These are phyloP conservation scores for Fusarium albidum DNA, from an alignment of 2,329 filamentous ascomycete genomes.

Conservation along the genomic window DNA sequence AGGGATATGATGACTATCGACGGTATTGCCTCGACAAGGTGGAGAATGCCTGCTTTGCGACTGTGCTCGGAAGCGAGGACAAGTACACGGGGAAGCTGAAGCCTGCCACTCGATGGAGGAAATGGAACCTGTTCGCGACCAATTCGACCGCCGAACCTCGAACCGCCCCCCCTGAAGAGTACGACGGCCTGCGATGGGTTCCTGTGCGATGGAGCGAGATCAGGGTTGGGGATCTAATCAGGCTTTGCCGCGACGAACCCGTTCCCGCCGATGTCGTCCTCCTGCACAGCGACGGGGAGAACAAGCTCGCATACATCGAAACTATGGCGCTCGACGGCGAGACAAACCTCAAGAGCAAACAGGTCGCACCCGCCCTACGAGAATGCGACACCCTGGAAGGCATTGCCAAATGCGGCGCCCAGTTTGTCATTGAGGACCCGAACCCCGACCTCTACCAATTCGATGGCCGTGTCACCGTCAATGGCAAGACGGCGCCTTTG, in stretches of 20 bases:
- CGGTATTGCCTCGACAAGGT: conserved; percentile 82
- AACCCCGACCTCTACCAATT: conserved; percentile 82
- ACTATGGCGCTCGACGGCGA: conserved; percentile 87
- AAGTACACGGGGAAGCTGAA: conserved; percentile 42
- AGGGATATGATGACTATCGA: conserved; percentile 86
- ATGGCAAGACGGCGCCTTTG: conserved; percentile 69
- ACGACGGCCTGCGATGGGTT: conserved; percentile 64
- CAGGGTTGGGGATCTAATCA: conserved; percentile 59
- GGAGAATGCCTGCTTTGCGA: conserved; percentile 71
- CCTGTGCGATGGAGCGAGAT: conserved; percentile 54
- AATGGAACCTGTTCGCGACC: conserved; percentile 46
- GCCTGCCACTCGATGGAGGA: conserved; percentile 32
- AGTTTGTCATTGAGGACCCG: conserved; percentile 78
- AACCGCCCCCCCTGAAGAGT: conserved; percentile 64
- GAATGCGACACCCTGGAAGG: conserved; percentile 62
- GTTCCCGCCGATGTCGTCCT: conserved; percentile 86
- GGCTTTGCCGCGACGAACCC: conserved; percentile 72
- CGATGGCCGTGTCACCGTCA: conserved; percentile 71
- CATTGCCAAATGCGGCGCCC: conserved; percentile 63
- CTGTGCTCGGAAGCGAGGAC: conserved; percentile 52
- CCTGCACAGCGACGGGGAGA: conserved; percentile 78
- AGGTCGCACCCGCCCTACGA: conserved; percentile 68
- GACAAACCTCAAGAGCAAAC: conserved; percentile 82
- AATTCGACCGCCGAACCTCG: conserved; percentile 42
- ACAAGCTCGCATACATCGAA: conserved; percentile 82